A percentile compares a stretch with the other conserved stretches of the same genome.
Conservation (phyloP, 2,329 filamentous ascomycete species). For the Fusarium hostae region DNA sequence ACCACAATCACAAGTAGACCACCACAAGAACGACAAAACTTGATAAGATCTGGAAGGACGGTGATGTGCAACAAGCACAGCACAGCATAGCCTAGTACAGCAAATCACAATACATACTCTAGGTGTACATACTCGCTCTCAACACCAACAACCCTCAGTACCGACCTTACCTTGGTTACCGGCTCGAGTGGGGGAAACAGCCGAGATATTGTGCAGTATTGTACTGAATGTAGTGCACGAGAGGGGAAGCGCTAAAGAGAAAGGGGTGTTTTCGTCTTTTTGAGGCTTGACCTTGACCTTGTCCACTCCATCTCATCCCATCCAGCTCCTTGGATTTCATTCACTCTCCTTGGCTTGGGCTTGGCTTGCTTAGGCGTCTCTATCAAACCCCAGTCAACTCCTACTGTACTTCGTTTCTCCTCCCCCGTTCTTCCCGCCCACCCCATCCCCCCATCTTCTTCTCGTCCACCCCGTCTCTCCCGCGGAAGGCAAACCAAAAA, state of each 20-base stretch:
- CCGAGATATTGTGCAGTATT: conserved; percentile 27
- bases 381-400: conserved; percentile 14
- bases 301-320: conserved; percentile 31
- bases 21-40: background rate
- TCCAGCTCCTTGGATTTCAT: conserved; percentile 32
- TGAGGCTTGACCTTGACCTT: conserved; percentile 36
- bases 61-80: background rate
- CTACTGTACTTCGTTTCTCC: conserved; percentile 8
- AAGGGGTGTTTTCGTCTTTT: conserved; percentile 30
- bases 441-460: conserved; percentile 8
- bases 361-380: conserved; percentile 11
- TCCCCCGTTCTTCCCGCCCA: conserved; percentile 6
- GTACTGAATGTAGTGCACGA: conserved; percentile 25
- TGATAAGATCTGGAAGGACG: background rate
- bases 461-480: conserved; percentile 5
- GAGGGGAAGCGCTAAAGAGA: conserved; percentile 41
- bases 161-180: background rate
- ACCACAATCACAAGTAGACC: conserved; percentile 16
- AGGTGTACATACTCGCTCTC: background rate
- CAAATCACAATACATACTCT: background rate
- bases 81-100: background rate
- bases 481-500: conserved; percentile 17
- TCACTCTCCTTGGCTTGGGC: conserved; percentile 19
- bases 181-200: conserved; percentile 32
- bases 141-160: background rate